Percentiles rank a stretch among this genome's conserved stretches.
Evolutionary conservation across 805 yeast species (phyloP).

Genomic region (Blastobotrys robertii): DNA sequence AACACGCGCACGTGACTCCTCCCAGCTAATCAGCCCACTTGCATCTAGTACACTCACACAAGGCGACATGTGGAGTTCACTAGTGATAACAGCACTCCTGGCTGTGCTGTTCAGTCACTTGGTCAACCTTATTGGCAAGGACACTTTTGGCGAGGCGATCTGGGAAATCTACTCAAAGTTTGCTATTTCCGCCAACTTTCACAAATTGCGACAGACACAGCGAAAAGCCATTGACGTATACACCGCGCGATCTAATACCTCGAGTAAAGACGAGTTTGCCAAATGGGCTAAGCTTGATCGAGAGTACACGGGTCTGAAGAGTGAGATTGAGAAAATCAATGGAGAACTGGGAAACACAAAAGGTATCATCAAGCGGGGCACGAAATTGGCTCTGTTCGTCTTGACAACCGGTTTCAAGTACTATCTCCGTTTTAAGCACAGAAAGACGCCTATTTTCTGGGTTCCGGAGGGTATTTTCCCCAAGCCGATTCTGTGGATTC

Average conservation of each 20-base stretch:
- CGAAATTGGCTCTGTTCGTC: constrained; percentile 30
- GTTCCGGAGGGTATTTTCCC: constrained; percentile 54
- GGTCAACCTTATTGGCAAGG: constrained; percentile 31
- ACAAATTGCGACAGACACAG: constrained; percentile 28
- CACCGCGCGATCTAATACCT: constrained; percentile 47
- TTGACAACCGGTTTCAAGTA: constrained; percentile 34
- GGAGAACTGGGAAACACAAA: constrained; percentile 30
- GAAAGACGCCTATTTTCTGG: constrained; percentile 47
- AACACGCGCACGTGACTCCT: no score
- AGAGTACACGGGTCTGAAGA: constrained; percentile 45
- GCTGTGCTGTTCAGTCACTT: constrained; percentile 32
- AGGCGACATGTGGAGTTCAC: not conserved
- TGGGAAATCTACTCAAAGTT: constrained; percentile 33
- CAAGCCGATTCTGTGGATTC: constrained; percentile 38
- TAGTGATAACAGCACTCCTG: constrained; percentile 20
- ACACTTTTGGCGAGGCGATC: constrained; percentile 20
- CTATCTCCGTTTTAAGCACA: constrained; percentile 41
- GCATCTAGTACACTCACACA: not conserved
- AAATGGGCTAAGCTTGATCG: constrained; percentile 91
- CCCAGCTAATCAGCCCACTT: no score
- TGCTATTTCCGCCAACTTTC: constrained; percentile 29
- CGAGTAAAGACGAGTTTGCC: constrained; percentile 92
- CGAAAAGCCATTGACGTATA: constrained; percentile 39
- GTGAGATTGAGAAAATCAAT: constrained; percentile 37
- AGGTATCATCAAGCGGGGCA: constrained; percentile 26